Evolutionary conservation across 139 green algal genomes (phyloP), one percentile per base, ranked within the genome.

Genomic region (Chlorella sp.): DNA sequence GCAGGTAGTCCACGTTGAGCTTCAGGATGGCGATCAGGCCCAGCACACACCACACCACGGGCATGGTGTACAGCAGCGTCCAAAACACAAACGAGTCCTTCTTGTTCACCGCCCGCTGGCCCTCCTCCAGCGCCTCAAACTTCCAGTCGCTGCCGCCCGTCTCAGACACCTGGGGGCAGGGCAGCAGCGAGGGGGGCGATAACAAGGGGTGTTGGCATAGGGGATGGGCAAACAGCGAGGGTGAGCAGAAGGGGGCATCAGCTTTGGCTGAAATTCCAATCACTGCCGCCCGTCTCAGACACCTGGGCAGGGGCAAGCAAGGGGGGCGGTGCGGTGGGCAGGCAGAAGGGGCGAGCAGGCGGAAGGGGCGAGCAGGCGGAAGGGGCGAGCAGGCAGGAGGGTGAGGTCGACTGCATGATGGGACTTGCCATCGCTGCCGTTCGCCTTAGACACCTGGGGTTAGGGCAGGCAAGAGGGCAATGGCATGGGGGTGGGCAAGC

Each of bases 201-300:
- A n/a, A n/a, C n/a, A n/a, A n/a, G n/a, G n/a, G n/a, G n/a, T n/a
- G n/a, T n/a, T n/a, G n/a, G n/a, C n/a, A 73, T 3, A 24, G 3
- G 66, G 66, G 15, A 12, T 73, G 66, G 66, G 12, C 66, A 18
- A 18, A 24, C n/a, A n/a, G n/a, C n/a, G n/a, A n/a, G n/a, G n/a
- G n/a, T n/a, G 60, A 14, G 60, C 60, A 68, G 14, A 18, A 18
- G 60, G 60, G 60, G 60, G 60, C 60, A 18, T 18, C n/a, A n/a
- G n/a, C n/a, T n/a, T n/a, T n/a, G n/a, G n/a, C n/a, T n/a, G n/a
- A 99, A 99, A 24, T 96, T 94, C 98, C 98, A 99, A 21, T 96
- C 96, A 57, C 92, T 95, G 34, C 98, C 98, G n/a, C 96, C 93
- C 42, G n/a, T 92, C 30, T 99, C 97, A 30, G 96, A 97, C 14